Conservation (phyloP, 768 basidiomycete species). For the Mycena rosella region DNA sequence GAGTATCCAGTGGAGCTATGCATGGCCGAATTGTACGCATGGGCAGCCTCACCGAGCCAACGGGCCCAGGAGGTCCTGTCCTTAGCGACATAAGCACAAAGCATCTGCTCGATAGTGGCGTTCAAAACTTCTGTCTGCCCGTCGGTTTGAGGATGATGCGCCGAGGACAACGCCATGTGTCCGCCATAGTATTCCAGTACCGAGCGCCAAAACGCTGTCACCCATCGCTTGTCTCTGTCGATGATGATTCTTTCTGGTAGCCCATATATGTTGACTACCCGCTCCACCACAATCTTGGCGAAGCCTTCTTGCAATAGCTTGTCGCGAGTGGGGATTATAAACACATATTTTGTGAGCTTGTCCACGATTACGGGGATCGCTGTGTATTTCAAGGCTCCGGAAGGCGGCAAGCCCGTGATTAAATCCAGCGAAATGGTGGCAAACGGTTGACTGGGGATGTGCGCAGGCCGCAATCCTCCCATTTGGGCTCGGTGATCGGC, state of each 20-base stretch:
- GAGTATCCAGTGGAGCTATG: conserved; percentile 38
- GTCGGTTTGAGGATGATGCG: conserved; percentile 45
- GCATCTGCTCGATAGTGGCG: conserved; percentile 39
- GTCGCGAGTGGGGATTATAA: conserved; percentile 46
- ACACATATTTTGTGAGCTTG: conserved; percentile 25
- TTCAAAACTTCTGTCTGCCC: conserved; percentile 43
- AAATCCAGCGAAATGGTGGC: neutral
- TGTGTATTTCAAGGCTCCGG: neutral
- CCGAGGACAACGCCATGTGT: conserved; percentile 36
- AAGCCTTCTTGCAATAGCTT: conserved; percentile 16
- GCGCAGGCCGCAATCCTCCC: neutral
- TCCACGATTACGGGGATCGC: neutral
- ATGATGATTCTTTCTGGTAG: neutral
- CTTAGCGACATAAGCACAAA: conserved; percentile 38
- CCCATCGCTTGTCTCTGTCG: neutral
- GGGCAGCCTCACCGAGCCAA: conserved; percentile 37
- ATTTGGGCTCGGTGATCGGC: neutral
- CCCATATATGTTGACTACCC: neutral
- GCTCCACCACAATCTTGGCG: conserved; percentile 4
- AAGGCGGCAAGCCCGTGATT: conserved; percentile 10
- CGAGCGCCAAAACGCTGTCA: neutral
- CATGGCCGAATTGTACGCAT: conserved; percentile 43
- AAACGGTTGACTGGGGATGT: neutral
- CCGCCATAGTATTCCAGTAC: neutral
- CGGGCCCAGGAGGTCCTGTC: conserved; percentile 41